phyloP scores from a whole-genome alignment of 2,329 filamentous ascomycete genomes.

The Alternaria solani region DNA sequence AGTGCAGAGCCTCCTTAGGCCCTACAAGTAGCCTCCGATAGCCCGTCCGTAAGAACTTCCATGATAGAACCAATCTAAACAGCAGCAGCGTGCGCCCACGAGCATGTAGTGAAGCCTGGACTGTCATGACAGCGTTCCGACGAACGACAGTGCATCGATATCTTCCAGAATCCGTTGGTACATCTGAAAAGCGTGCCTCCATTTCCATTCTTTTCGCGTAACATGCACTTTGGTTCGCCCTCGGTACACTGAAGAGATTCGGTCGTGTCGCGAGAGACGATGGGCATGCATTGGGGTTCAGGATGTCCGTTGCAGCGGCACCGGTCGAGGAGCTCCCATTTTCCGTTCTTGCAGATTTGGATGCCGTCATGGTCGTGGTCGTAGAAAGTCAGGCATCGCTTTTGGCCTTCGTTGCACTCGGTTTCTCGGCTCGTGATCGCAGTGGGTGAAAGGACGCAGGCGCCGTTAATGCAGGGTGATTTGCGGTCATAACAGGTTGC shows the following conservation, averaged over 20 bases:
- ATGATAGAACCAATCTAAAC: neutral
- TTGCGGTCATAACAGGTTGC: neutral
- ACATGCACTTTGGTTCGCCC: slow-evolving; percentile 8
- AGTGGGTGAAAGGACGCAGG: neutral
- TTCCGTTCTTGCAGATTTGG: neutral
- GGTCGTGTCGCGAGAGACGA: neutral
- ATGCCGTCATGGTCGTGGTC: neutral
- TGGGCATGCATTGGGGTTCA: neutral
- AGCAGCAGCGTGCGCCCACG: neutral
- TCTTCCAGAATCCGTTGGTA: slow-evolving; percentile 9
- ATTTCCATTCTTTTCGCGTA: slow-evolving; percentile 1
- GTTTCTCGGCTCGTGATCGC: neutral
- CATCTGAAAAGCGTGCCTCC: slow-evolving; percentile 14
- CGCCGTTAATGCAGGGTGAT: neutral
- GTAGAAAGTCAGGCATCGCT: neutral
- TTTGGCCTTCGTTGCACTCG: neutral
- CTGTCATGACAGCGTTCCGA: slow-evolving; percentile 9
- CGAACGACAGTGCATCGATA: neutral
- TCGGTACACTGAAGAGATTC: neutral
- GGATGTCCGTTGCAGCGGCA: neutral
- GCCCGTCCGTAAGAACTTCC: no score
- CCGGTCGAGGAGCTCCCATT: neutral
- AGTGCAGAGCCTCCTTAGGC: no score
- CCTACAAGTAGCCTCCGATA: no score
- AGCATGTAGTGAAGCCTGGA: neutral